phyloP scores from a whole-genome alignment of 129 eudicot genomes.

The Escallonia herrerae region DNA sequence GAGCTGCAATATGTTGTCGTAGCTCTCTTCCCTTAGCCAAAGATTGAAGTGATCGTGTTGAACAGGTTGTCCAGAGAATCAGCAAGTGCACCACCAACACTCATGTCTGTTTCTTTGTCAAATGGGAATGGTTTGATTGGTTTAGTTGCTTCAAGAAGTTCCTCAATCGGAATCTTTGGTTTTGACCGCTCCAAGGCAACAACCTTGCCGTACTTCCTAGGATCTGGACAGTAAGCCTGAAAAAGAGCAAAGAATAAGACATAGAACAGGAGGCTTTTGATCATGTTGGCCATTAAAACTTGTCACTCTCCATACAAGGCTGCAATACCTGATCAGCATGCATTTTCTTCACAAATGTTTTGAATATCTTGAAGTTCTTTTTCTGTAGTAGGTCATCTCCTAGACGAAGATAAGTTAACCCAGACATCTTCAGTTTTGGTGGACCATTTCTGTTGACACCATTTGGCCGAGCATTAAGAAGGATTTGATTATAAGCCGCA shows the following conservation, averaged over 20 bases:
- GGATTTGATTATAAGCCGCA: constrained; percentile 55
- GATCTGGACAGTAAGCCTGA: constrained; percentile 46
- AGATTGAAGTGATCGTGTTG: constrained; percentile 25
- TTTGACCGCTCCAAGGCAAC: constrained; percentile 62
- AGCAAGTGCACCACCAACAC: constrained; percentile 37
- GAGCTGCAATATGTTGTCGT: constrained; percentile 7
- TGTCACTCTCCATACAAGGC: background rate
- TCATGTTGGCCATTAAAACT: background rate
- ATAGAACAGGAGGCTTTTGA: background rate
- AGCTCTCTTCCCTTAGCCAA: constrained; percentile 6
- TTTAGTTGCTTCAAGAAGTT: constrained; percentile 56
- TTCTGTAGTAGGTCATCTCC: constrained; percentile 39
- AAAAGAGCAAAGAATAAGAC: constrained; percentile 5
- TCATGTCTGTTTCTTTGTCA: constrained; percentile 78
- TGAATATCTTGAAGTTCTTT: constrained; percentile 54
- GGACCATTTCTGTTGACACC: constrained; percentile 52
- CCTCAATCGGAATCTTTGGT: constrained; percentile 54
- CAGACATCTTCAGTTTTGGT: constrained; percentile 61
- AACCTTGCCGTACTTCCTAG: constrained; percentile 28
- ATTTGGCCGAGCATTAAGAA: constrained; percentile 69
- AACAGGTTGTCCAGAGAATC: constrained; percentile 28
- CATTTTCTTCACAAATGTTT: constrained; percentile 61
- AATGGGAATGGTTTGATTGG: constrained; percentile 54
- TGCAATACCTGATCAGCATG: constrained; percentile 68
- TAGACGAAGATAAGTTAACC: constrained; percentile 70